A percentile compares a stretch with the other conserved stretches of the same genome.
phyloP scores from a whole-genome alignment of 306 rosid species.

The Crotalaria pallida region DNA sequence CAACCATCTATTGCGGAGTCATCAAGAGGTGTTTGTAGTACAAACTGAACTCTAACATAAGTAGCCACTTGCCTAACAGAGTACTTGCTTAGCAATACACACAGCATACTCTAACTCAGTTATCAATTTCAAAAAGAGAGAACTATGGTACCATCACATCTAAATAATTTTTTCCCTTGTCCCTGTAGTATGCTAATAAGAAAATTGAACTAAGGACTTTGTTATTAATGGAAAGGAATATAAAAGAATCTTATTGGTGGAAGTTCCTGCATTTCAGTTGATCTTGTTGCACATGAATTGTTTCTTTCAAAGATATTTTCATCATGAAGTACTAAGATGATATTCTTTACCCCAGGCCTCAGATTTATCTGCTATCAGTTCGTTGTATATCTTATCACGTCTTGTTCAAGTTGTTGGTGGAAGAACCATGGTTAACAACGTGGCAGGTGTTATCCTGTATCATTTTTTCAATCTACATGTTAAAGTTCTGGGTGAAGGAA shows the following conservation, averaged over 20 bases:
- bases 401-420: constrained; percentile 85
- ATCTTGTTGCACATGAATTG: neutral
- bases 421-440: constrained; percentile 44
- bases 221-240: constrained; percentile 8
- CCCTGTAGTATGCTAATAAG: neutral
- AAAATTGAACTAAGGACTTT: neutral
- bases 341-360: constrained; percentile 41
- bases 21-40: too few relatives aligned
- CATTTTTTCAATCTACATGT: constrained; percentile 35
- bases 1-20: too few relatives aligned
- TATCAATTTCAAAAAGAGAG: neutral
- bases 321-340: constrained; percentile 17
- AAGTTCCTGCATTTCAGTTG: constrained; percentile 13
- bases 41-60: too few relatives aligned
- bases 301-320: neutral
- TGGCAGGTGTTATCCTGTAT: constrained; percentile 47
- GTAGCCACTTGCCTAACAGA: too few relatives aligned
- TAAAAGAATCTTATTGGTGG: neutral
- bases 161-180: neutral
- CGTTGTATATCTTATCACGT: constrained; percentile 53
- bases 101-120: too few relatives aligned
- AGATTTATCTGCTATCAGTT: constrained; percentile 51
- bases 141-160: neutral
- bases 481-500: constrained; percentile 28
- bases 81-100: too few relatives aligned